Conservation (phyloP, 2,329 filamentous ascomycete species). For the Aureobasidium leucospermi region DNA sequence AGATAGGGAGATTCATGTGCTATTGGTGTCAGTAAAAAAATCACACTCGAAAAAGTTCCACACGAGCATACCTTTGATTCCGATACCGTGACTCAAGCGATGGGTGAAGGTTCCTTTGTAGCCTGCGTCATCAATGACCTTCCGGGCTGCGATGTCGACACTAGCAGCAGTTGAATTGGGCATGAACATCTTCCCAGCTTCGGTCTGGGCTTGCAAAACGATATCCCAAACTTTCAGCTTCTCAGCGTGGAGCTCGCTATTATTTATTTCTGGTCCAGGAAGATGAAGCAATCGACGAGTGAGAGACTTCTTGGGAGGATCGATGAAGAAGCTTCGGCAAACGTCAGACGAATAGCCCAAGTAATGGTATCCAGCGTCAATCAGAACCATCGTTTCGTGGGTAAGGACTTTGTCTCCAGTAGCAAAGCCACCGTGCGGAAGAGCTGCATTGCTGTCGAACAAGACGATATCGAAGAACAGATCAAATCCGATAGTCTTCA, state of each 20-base stretch:
- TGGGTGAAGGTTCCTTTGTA: constrained; percentile 56
- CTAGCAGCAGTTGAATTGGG: constrained; percentile 49
- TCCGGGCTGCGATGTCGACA: constrained; percentile 54
- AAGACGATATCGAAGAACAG: constrained; percentile 59
- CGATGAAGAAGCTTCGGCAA: constrained; percentile 52
- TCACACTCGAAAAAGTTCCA: no score
- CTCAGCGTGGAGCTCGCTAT: constrained; percentile 29
- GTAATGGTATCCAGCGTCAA: constrained; percentile 54
- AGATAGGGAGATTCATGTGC: constrained; percentile 59
- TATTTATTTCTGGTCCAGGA: constrained; percentile 10
- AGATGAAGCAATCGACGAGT: background rate
- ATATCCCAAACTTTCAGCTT: constrained; percentile 54
- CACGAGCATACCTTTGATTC: constrained; percentile 43
- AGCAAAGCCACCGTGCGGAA: constrained; percentile 48
- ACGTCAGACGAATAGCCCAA: constrained; percentile 59
- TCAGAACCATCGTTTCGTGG: constrained; percentile 51
- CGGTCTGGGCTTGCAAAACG: constrained; percentile 55
- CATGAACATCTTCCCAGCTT: constrained; percentile 45
- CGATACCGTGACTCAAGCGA: constrained; percentile 56
- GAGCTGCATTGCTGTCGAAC: constrained; percentile 50
- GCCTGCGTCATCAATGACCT: constrained; percentile 50
- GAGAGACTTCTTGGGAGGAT: constrained; percentile 9
- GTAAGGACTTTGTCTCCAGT: constrained; percentile 45
- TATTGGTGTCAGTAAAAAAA: background rate
- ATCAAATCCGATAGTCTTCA: constrained; percentile 47